Conservation (phyloP, 768 basidiomycete species). For the Tubosaeta sp. region DNA sequence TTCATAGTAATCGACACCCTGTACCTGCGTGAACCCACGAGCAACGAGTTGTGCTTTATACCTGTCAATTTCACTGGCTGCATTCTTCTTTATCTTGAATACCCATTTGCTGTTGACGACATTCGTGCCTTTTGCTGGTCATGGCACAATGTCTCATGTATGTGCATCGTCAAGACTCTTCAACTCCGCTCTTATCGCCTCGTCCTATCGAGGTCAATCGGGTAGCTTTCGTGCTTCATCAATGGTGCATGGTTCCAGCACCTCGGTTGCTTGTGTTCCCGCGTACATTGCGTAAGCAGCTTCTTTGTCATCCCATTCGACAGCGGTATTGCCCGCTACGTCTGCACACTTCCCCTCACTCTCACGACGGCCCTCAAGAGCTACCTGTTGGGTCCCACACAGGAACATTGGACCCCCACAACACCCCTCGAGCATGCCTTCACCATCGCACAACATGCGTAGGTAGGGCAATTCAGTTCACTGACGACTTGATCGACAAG, state of each 20-base stretch:
- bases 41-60: not conserved
- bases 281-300: not conserved
- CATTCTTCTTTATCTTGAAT: constrained; percentile 2
- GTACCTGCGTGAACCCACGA: not conserved
- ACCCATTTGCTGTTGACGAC: constrained; percentile 3
- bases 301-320: not conserved
- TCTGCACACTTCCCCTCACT: not conserved
- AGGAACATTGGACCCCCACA: not conserved
- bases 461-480: not conserved
- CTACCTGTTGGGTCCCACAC: not conserved
- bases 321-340: not conserved
- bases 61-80: not conserved
- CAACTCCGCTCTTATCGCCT: not conserved
- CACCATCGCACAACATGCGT: not conserved
- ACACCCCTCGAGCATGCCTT: not conserved
- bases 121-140: not conserved
- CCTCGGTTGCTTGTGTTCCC: not conserved
- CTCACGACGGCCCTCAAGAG: not conserved
- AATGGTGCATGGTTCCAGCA: not conserved
- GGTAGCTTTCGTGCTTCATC: not conserved
- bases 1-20: not conserved
- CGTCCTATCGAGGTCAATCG: not conserved
- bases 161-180: not conserved
- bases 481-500: not conserved
- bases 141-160: not conserved